Base-by-base conservation (phyloP, 768 basidiomycete genomes). In the Tulasnella sp. region DNA sequence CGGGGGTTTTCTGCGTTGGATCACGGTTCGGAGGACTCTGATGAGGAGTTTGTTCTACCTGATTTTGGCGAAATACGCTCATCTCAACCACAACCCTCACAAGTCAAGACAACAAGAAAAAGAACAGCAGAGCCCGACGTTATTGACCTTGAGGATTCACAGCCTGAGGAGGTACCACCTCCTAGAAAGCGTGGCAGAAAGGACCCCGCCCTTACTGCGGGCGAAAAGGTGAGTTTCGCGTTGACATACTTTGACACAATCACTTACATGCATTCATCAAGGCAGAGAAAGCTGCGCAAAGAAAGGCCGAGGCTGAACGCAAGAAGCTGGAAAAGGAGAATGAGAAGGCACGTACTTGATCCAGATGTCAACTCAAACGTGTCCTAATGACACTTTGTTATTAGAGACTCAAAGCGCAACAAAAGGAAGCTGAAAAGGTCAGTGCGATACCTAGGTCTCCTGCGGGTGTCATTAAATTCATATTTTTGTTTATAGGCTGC, bases 321-420 rank as follows among this genome's bases (percentile, higher is more conserved):
- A 51, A 42, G 49, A 51, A 51, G 39, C 49, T 31, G 3, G 49
- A 51, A 31, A 28, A 31, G 3, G 49, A 39, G 7, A n/a, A n/a
- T n/a, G n/a, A n/a, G n/a, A n/a, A n/a, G n/a, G n/a, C n/a, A n/a
- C n/a, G n/a, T n/a, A n/a, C n/a, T n/a, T n/a, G n/a, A n/a, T n/a
- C n/a, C n/a, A n/a, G n/a, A n/a, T n/a, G n/a, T n/a, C n/a, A n/a
- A n/a, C n/a, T n/a, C n/a, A n/a, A n/a, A n/a, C n/a, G n/a, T n/a
- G n/a, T n/a, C n/a, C n/a, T n/a, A n/a, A n/a, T n/a, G n/a, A n/a
- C n/a, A n/a, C n/a, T n/a, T n/a, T n/a, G n/a, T n/a, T n/a, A n/a
- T n/a, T n/a, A n/a, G n/a, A n/a, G n/a, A 25, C 5, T 16, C 6
- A 51, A 42, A 42, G 44, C 41, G 39, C 49, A 20, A 3, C 40